Conservation (phyloP, 805 yeast genomes). For the Vanderwaltozyma tropicalis region DNA sequence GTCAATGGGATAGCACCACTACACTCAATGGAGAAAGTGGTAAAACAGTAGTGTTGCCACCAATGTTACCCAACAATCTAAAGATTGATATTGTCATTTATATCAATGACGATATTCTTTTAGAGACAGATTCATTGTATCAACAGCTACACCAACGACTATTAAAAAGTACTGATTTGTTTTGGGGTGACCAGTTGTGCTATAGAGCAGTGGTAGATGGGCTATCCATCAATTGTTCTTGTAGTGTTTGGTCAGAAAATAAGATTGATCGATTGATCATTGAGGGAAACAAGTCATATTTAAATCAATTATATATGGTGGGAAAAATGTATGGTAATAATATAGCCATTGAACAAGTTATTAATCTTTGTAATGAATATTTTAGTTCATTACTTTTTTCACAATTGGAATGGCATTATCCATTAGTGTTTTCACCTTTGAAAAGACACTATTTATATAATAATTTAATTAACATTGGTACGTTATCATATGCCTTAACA, state of each 20-base stretch:
- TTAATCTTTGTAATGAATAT: slow-evolving; percentile 19
- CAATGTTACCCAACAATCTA: not conserved
- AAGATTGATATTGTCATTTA: not conserved
- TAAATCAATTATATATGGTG: not conserved
- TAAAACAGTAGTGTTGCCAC: not conserved
- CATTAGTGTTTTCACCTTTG: slow-evolving; percentile 24
- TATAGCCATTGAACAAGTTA: not conserved
- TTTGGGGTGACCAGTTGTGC: not conserved
- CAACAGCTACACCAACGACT: not conserved
- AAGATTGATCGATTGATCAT: slow-evolving; percentile 5
- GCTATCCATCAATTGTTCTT: no score
- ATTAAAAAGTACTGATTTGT: not conserved
- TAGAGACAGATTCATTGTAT: not conserved
- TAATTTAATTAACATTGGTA: slow-evolving; percentile 18
- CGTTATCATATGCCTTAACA: slow-evolving; percentile 21
- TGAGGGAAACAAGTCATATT: slow-evolving; percentile 1
- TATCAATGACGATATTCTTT: not conserved
- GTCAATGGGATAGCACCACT: no score
- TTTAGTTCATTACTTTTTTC: slow-evolving; percentile 22
- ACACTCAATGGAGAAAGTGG: no score
- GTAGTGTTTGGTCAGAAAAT: slow-evolving; percentile 9
- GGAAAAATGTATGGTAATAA: not conserved
- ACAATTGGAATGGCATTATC: slow-evolving; percentile 28
- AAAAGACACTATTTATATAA: slow-evolving; percentile 14
- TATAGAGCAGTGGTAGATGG: not conserved